phyloP scores from a whole-genome alignment of 2,329 filamentous ascomycete genomes.

The Trichoderma sp. region DNA sequence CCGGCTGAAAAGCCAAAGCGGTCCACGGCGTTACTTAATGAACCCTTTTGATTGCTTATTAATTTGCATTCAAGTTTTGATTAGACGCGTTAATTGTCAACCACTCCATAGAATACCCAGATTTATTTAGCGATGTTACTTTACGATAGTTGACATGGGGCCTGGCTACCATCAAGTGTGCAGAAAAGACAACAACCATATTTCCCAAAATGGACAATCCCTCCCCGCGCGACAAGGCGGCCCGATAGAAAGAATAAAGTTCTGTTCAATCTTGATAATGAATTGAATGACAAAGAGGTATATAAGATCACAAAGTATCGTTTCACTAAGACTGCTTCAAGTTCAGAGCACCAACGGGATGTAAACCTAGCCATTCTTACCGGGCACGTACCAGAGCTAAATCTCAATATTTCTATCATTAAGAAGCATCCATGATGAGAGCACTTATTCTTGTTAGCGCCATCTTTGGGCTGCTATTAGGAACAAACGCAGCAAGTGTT shows the following conservation, averaged over 20 bases:
- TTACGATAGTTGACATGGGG: background rate
- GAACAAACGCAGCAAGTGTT: background rate
- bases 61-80: background rate
- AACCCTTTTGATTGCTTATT: background rate
- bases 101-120: background rate
- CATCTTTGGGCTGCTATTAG: background rate
- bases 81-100: background rate
- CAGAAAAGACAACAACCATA: constrained; percentile 6
- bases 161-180: background rate
- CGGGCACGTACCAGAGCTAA: background rate
- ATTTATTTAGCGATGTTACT: background rate
- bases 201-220: background rate
- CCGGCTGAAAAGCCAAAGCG: background rate
- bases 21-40: background rate
- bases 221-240: background rate
- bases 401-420: too few species aligned
- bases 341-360: background rate
- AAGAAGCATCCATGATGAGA: background rate
- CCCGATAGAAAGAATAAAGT: background rate
- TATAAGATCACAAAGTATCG: background rate
- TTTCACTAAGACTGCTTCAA: background rate
- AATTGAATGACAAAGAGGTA: background rate
- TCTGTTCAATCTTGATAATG: too few species aligned
- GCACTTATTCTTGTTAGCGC: background rate
- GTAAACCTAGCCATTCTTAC: background rate